phyloP scores from a whole-genome alignment of 2,329 filamentous ascomycete genomes.

The Aureobasidium mangrovei region DNA sequence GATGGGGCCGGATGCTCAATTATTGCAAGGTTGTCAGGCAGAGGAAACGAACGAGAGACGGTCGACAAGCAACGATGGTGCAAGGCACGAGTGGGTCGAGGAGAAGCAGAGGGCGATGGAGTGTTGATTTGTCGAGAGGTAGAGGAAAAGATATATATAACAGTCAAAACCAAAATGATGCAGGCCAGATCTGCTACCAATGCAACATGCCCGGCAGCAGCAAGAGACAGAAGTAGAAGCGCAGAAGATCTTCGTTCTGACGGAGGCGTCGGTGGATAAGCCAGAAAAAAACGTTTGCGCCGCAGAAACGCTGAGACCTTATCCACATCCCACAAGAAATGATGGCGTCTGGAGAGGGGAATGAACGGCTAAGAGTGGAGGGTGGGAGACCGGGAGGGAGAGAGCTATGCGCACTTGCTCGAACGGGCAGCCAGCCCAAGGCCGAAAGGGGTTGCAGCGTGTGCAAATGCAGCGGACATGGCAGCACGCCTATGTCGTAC shows the following conservation, averaged over 20 bases:
- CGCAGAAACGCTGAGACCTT: constrained; percentile 12
- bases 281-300: constrained; percentile 12
- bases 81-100: neutral
- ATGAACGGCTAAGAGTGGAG: constrained; percentile 7
- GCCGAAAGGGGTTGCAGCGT: constrained; percentile 21
- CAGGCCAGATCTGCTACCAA: constrained; percentile 10
- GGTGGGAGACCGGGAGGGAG: constrained; percentile 22
- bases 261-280: constrained; percentile 12
- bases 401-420: constrained; percentile 17
- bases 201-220: constrained; percentile 9
- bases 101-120: neutral
- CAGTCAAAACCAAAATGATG: constrained; percentile 7
- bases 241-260: constrained; percentile 9
- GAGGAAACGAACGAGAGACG: neutral
- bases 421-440: constrained; percentile 23
- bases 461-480: constrained; percentile 26
- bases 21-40: neutral
- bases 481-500: constrained; percentile 27
- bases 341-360: constrained; percentile 12
- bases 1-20: neutral
- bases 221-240: constrained; percentile 10
- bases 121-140: too few species aligned
- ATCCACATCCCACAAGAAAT: constrained; percentile 9
- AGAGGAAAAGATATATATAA: constrained; percentile 11
- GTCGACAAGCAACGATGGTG: neutral